These are phyloP conservation scores for Fusarium setosum DNA, from an alignment of 2,329 filamentous ascomycete genomes.

Conservation along the genomic window DNA sequence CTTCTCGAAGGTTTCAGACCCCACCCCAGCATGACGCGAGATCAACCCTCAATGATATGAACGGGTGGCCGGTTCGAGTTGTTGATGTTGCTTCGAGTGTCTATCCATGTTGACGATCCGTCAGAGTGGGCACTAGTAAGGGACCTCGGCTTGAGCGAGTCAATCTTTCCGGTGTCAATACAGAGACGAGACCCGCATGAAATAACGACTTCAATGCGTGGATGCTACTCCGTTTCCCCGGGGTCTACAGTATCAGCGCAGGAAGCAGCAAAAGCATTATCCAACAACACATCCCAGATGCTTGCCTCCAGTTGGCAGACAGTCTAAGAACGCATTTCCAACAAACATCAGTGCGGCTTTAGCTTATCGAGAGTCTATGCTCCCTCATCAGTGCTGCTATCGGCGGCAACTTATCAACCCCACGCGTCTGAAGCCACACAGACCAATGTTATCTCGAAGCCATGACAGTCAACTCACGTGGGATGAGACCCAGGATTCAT, in stretches of 20 bases:
- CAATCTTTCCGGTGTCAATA: slow-evolving; percentile 1
- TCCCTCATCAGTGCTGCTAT: slow-evolving; percentile 4
- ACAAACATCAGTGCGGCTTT: not conserved
- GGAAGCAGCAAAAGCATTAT: not conserved
- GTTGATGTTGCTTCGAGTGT: slow-evolving; percentile 26
- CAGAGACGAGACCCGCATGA: slow-evolving; percentile 1
- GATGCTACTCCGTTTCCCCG: slow-evolving; percentile 13
- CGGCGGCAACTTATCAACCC: slow-evolving; percentile 25
- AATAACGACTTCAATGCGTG: slow-evolving; percentile 4
- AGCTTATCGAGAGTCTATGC: not conserved
- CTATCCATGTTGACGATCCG: slow-evolving; percentile 42
- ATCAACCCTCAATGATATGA: slow-evolving; percentile 42
- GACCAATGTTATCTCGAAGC: slow-evolving; percentile 18
- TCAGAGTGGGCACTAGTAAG: slow-evolving; percentile 21
- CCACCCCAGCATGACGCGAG: slow-evolving; percentile 41
- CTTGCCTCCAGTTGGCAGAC: no score
- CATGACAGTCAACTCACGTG: slow-evolving; percentile 23
- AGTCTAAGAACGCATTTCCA: not conserved
- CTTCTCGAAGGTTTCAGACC: slow-evolving; percentile 46
- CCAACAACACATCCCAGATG: not conserved
- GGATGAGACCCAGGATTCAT: slow-evolving; percentile 24
- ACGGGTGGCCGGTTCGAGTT: slow-evolving; percentile 33
- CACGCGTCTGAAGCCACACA: slow-evolving; percentile 26
- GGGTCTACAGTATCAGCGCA: not conserved
- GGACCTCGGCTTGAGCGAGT: slow-evolving; percentile 28